Conservation (phyloP, 495 filamentous ascomycete species). For the Pseudevernia furfuracea region DNA sequence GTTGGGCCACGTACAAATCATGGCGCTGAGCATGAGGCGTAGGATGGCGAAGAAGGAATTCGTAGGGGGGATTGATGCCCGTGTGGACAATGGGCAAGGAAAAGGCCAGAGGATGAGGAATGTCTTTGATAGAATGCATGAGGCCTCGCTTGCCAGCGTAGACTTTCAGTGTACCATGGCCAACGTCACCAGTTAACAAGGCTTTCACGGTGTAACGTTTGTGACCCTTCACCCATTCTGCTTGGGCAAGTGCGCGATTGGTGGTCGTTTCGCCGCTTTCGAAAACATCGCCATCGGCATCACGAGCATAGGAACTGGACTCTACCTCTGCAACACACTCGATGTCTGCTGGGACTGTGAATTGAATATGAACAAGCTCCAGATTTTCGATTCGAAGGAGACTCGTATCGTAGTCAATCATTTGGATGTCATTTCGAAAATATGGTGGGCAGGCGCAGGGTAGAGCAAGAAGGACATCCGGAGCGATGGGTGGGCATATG, state of each 20-base stretch:
- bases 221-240: conserved; percentile 77
- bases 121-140: conserved; percentile 92
- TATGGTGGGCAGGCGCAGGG: conserved; percentile 79
- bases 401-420: conserved; percentile 88
- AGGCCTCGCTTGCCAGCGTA: conserved; percentile 90
- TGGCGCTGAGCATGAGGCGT: conserved; percentile 95
- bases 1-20: conserved; percentile 92
- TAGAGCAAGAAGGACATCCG: conserved; percentile 74
- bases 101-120: conserved; percentile 84
- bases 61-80: conserved; percentile 86
- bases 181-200: conserved; percentile 81
- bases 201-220: conserved; percentile 93
- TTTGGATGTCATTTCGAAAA: conserved; percentile 69
- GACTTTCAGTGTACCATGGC: conserved; percentile 80
- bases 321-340: conserved; percentile 94
- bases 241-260: conserved; percentile 81
- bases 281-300: conserved; percentile 85
- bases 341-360: conserved; percentile 78
- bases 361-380: conserved; percentile 83
- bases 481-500: conserved; percentile 77
- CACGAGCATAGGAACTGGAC: conserved; percentile 66
- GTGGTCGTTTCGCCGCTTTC: conserved; percentile 77
- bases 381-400: conserved; percentile 78
- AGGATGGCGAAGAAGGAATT: conserved; percentile 86
- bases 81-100: conserved; percentile 85